phyloP scores from a whole-genome alignment of 2,329 filamentous ascomycete species.

The Achaetomium macrosporum region DNA sequence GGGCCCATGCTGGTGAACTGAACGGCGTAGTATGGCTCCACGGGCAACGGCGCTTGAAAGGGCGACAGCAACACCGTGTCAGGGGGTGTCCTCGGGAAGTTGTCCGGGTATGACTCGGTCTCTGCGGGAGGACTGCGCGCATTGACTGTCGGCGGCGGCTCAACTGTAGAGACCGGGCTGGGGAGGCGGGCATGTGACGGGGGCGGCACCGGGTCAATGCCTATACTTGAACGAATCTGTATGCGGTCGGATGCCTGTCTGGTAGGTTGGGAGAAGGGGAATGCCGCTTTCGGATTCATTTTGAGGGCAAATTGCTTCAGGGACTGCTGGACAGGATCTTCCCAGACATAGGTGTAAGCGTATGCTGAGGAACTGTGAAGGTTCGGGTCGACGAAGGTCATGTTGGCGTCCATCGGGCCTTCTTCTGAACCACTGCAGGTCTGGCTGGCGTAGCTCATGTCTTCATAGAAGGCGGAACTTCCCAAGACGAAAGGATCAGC shows the following conservation, averaged over 20 bases:
- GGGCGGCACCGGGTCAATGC: constrained; percentile 16
- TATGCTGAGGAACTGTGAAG: constrained; percentile 23
- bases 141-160: constrained; percentile 33
- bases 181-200: constrained; percentile 26
- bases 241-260: constrained; percentile 12
- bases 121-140: constrained; percentile 35
- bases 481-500: constrained; percentile 4
- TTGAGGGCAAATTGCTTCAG: constrained; percentile 14
- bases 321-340: constrained; percentile 26
- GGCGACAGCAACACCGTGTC: constrained; percentile 31
- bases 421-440: constrained; percentile 8
- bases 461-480: constrained; percentile 7
- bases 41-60: constrained; percentile 20
- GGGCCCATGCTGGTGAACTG: constrained; percentile 28
- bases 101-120: constrained; percentile 33
- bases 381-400: constrained; percentile 26
- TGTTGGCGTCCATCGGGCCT: background rate
- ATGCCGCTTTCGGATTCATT: constrained; percentile 26
- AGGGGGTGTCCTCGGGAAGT: constrained; percentile 35
- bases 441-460: constrained; percentile 5
- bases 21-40: constrained; percentile 27
- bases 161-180: constrained; percentile 36
- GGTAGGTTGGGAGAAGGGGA: constrained; percentile 24
- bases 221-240: constrained; percentile 5
- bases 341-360: constrained; percentile 20